These are phyloP conservation scores for Colletotrichum simmondsii DNA, from an alignment of 2,329 filamentous ascomycete species.

Conservation along the genomic window DNA sequence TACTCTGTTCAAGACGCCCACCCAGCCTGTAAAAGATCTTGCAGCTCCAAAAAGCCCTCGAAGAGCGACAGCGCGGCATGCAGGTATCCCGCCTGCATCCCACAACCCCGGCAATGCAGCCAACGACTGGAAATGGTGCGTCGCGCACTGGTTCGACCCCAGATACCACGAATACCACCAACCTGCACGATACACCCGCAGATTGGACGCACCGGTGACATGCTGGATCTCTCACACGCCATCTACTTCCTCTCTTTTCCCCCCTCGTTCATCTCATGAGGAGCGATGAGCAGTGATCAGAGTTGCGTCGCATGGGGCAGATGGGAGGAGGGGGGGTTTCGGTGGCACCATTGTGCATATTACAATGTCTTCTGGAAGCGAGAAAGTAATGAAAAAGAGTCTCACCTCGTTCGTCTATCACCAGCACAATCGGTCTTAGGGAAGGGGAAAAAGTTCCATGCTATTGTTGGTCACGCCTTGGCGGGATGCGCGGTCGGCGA, in stretches of 20 bases:
- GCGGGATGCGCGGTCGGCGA: neutral
- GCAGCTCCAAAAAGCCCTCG: neutral
- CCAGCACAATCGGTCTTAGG: neutral
- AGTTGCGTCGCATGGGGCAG: neutral
- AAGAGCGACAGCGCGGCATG: conserved; percentile 1
- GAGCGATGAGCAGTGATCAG: neutral
- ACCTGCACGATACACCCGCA: neutral
- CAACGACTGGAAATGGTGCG: conserved; percentile 16
- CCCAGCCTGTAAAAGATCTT: neutral
- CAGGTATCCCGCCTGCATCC: conserved; percentile 13
- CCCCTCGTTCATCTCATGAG: neutral
- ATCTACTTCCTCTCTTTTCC: neutral
- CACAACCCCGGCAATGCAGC: conserved; percentile 22
- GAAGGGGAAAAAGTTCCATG: neutral
- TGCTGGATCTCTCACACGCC: conserved; percentile 10
- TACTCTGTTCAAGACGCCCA: no score
- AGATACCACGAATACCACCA: neutral
- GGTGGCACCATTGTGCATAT: neutral
- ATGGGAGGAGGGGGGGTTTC: neutral
- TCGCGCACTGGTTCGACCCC: conserved; percentile 5
- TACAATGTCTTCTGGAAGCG: conserved; percentile 12
- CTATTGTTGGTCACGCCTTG: neutral
- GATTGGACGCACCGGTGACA: conserved; percentile 9
- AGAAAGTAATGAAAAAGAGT: neutral
- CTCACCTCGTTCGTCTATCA: neutral